Percentiles rank a stretch among this genome's conserved stretches.
Evolutionary conservation across 208 protist species (phyloP).

Genomic region (Crithidia sp.): DNA sequence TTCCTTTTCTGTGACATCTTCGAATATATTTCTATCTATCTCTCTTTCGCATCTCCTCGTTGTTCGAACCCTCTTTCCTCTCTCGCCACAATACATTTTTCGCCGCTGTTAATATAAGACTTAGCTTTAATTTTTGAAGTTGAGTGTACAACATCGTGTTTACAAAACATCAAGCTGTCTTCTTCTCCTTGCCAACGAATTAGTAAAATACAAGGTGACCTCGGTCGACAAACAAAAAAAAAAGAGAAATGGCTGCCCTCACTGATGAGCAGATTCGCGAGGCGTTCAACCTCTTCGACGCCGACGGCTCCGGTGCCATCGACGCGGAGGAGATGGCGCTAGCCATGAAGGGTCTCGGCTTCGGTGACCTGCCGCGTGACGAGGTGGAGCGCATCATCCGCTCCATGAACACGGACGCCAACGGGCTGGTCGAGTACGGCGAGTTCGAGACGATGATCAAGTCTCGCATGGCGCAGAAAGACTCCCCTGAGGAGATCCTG

Average conservation of each 20-base stretch:
- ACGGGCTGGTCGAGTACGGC: conserved; percentile 89
- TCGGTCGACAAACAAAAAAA: background rate
- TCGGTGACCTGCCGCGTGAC: conserved; percentile 92
- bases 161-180: too few relatives aligned
- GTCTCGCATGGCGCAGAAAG: conserved; percentile 90
- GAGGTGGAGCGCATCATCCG: conserved; percentile 93
- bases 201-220: too few relatives aligned
- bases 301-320: conserved; percentile 93
- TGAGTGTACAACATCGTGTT: too few relatives aligned
- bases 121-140: background rate
- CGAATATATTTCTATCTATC: background rate
- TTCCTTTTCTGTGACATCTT: background rate
- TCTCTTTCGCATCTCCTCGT: background rate
- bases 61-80: background rate
- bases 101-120: background rate
- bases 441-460: conserved; percentile 94
- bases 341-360: conserved; percentile 96
- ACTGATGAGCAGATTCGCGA: conserved; percentile 95
- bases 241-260: conserved; percentile 78
- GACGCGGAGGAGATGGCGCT: conserved; percentile 95
- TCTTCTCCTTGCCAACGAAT: too few relatives aligned
- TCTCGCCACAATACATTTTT: too few relatives aligned
- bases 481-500: conserved; percentile 94
- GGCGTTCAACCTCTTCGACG: conserved; percentile 98
- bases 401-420: conserved; percentile 85